phyloP scores from a whole-genome alignment of 208 protist genomes.

The Crithidia sp. region DNA sequence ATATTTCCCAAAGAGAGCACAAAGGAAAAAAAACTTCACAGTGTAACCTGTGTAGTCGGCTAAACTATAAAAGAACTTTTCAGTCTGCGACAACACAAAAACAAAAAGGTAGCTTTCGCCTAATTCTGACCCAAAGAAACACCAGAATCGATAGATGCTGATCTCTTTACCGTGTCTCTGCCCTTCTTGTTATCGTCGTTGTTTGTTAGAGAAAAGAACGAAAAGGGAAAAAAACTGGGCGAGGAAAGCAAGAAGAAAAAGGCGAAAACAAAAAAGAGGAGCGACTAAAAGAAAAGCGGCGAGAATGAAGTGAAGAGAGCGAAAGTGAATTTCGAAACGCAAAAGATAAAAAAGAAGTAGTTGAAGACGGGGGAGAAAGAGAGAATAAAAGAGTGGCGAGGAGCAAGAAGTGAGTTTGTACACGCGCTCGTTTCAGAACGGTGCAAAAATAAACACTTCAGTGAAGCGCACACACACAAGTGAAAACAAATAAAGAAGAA shows the following conservation, averaged over 20 bases:
- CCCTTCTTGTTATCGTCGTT: not conserved
- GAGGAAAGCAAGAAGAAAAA: not conserved
- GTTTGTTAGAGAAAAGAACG: not conserved
- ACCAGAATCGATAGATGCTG: too few relatives aligned
- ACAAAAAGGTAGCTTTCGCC: too few relatives aligned
- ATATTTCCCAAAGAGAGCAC: too few relatives aligned
- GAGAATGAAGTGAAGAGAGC: not conserved
- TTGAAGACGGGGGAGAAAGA: not conserved
- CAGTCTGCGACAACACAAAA: too few relatives aligned
- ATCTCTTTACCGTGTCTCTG: too few relatives aligned
- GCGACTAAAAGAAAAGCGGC: not conserved
- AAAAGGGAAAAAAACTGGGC: not conserved
- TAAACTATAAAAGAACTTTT: too few relatives aligned
- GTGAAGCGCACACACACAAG: not conserved
- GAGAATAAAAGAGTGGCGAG: not conserved
- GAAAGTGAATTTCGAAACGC: not conserved
- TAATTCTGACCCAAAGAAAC: too few relatives aligned
- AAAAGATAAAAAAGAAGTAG: constrained; percentile 8
- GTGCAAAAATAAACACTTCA: too few relatives aligned
- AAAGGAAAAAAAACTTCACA: too few relatives aligned
- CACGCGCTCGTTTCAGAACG: too few relatives aligned
- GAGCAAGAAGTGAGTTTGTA: too few relatives aligned
- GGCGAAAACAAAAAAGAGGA: constrained; percentile 1
- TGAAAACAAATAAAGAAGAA: not conserved
- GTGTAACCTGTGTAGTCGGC: too few relatives aligned